Evolutionary conservation across 1,284 basidiomycete genomes (phyloP), one percentile per base, ranked within the genome.

Genomic region (Malassezia arunalokei): DNA sequence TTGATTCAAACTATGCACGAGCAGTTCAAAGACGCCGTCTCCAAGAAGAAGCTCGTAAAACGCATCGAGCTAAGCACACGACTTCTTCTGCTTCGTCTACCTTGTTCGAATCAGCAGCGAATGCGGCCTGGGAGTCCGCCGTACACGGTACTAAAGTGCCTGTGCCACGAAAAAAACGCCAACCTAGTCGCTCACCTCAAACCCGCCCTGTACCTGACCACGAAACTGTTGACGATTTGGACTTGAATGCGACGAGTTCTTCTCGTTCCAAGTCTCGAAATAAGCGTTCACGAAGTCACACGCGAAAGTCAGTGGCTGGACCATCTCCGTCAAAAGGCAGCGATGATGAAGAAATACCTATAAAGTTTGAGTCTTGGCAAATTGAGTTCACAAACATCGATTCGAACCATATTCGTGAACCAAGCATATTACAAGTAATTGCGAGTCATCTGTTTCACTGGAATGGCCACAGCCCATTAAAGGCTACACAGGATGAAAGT

Each of bases 311-410:
- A 12, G 9, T 40, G 9, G 8, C 39, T 15, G 17, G 8, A 2
- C 39, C 39, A 54, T 56, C 3, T 49, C 60, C 1, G 32, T 52
- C 51, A 15, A 58, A 55, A 11, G 59, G 58, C 12, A 53, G 49
- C 37, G 33, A 54, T 30, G 64, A 64, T 8, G 57, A 60, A 20
- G 50, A 54, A 3, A 15, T 15, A 35, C 57, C 57, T n/a, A 65
- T 66, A n/a, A 57, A 62, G 43, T 52, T 66, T 40, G 66, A 72
- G 38, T 58, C 69, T 4, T 72, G 69, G 69, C 64, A 69, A 31
- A 57, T 70, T 43, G 69, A 72, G 42, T 72, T 57, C 49, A 68
- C 69, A 4, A 65, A 64, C 8, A 57, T 64, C 43, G 17, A 43
- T n/a, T 50, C 58, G n/a, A 72, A 68, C 42, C 29, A 65, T 37